These are phyloP conservation scores for Cryoendolithus antarcticus DNA, from an alignment of 2,329 filamentous ascomycete species.

Conservation along the genomic window DNA sequence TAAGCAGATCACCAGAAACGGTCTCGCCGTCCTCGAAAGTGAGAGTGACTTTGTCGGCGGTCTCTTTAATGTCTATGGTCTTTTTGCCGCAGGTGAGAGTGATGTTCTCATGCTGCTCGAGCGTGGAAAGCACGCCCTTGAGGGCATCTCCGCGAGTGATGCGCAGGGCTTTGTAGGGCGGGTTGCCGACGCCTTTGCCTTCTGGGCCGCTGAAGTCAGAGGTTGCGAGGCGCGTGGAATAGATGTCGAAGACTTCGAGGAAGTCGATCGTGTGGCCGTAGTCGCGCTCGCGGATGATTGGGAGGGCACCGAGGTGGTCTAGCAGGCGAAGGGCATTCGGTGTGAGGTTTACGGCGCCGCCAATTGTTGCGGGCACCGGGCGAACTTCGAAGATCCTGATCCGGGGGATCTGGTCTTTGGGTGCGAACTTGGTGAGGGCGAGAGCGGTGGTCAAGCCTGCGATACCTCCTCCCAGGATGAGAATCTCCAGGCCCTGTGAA, in stretches of 20 bases:
- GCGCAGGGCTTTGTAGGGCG: slow-evolving; percentile 31
- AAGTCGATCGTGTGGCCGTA: slow-evolving; percentile 32
- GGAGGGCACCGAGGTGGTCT: slow-evolving; percentile 23
- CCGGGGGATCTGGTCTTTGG: slow-evolving; percentile 22
- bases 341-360: slow-evolving; percentile 37
- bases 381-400: slow-evolving; percentile 40
- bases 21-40: slow-evolving; percentile 25
- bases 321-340: slow-evolving; percentile 32
- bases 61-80: slow-evolving; percentile 29
- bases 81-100: slow-evolving; percentile 31
- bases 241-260: slow-evolving; percentile 35
- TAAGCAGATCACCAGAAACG: slow-evolving; percentile 22
- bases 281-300: slow-evolving; percentile 25
- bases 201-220: slow-evolving; percentile 30
- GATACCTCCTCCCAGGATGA: slow-evolving; percentile 41
- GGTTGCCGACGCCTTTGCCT: slow-evolving; percentile 31
- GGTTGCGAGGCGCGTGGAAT: slow-evolving; percentile 31
- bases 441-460: slow-evolving; percentile 41
- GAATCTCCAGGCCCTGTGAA: slow-evolving; percentile 24
- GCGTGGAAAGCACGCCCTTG: slow-evolving; percentile 30
- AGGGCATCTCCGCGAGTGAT: slow-evolving; percentile 33
- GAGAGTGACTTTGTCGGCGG: slow-evolving; percentile 20
- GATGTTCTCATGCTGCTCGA: slow-evolving; percentile 30
- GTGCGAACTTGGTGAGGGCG: slow-evolving; percentile 33
- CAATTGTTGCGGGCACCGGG: slow-evolving; percentile 31